Conservation (phyloP, 192 early-diverging fungal species). For the Mortierella claussenii region DNA sequence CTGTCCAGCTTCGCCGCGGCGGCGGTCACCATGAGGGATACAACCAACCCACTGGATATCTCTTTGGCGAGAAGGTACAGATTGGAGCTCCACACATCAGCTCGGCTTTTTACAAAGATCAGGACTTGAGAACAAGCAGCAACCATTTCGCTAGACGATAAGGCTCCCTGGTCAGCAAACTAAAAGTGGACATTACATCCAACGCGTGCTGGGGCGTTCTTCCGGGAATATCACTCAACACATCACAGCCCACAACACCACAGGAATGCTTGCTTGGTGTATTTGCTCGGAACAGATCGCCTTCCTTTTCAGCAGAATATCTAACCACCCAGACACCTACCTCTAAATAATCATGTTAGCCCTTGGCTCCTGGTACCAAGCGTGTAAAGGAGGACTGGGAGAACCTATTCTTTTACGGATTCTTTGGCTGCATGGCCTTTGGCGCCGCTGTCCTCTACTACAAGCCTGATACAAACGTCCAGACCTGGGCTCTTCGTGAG, state of each 20-base stretch:
- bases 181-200: too few species aligned
- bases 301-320: neutral
- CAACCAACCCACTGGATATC: constrained; percentile 80
- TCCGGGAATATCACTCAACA: too few species aligned
- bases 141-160: too few species aligned
- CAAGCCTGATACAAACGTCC: constrained; percentile 82
- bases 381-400: constrained; percentile 84
- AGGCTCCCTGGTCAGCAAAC: too few species aligned
- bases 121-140: too few species aligned
- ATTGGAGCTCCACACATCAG: too few species aligned
- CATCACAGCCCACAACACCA: too few species aligned
- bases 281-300: too few species aligned
- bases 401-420: constrained; percentile 68
- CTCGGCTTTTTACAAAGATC: too few species aligned
- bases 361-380: constrained; percentile 67
- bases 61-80: constrained; percentile 83
- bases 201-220: too few species aligned
- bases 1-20: constrained; percentile 63
- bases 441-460: constrained; percentile 68
- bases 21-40: constrained; percentile 66
- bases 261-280: too few species aligned
- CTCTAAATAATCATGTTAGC: constrained; percentile 26
- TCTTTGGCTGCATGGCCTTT: constrained; percentile 67
- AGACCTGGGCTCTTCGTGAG: constrained; percentile 80
- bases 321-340: neutral